Base-by-base conservation (phyloP, 768 basidiomycete genomes). In the Kwoniella dejecticola region DNA sequence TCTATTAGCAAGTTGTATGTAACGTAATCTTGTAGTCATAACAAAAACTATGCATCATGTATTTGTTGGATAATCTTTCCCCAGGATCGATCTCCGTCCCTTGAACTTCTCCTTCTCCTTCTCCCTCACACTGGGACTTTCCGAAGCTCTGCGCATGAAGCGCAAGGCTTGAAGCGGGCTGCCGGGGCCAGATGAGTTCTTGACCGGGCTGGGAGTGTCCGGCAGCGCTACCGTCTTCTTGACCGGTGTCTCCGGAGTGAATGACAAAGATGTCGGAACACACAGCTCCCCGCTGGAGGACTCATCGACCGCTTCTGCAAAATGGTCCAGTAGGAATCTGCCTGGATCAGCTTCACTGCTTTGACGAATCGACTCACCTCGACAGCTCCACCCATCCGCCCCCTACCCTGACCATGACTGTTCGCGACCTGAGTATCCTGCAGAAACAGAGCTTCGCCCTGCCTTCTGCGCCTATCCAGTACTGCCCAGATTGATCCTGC, bases 391-490 rank as follows among this genome's bases (percentile, higher is more conserved):
- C 82, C 93, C 93, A 97, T 17, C 94, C 94, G 33, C 94, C 94
- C 26, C 93, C 93, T 13, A 96, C 91, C 61, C 93, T 85, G 44
- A 97, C 93, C 93, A 96, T 96, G 64, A 95, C 92, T 0, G 89
- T 92, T 70, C 91, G 89, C 1, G 89, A 91, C 11, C 91, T 86
- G 26, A 95, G 80, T 46, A 95, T 95, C 26, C 93, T 85, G 77
- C 91, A 92, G 77, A 92, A 95, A 77, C 91, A 94, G 30, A 95
- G 81, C 77, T 87, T 91, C 5, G 91, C 74, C 5, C 67, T 86
- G 52, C 94, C 90, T 68, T 90, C 86, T 67, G 91, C 88, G 13
- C 94, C 94, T 68, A 95, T 96, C 92, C 91, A 95, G 73, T 94
- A 93, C 73, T 93, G 92, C 19, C 92, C 92, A 63, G 91, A 92